Evolutionary conservation across 495 filamentous ascomycete species (phyloP).

Genomic region (Daldinia childiae): DNA sequence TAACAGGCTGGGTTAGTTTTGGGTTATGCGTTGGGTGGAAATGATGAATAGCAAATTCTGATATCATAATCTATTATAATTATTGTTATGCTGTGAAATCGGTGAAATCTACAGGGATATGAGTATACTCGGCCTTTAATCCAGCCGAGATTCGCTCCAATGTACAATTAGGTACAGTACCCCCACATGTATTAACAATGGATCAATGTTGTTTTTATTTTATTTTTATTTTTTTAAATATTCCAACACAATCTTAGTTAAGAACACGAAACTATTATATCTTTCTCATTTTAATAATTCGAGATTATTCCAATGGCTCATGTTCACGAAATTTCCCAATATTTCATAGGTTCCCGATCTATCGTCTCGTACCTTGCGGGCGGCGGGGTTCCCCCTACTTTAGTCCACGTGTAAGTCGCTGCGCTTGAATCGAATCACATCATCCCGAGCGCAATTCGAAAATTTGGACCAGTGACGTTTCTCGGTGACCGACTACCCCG

Average conservation of each 20-base stretch:
- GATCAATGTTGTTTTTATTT: background rate
- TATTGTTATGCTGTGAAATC: background rate
- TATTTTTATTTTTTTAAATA: too few relatives aligned
- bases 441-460: slow-evolving; percentile 13
- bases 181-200: background rate
- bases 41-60: background rate
- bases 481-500: slow-evolving; percentile 35
- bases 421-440: slow-evolving; percentile 26
- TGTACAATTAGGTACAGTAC: too few relatives aligned
- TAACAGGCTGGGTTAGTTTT: background rate
- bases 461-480: slow-evolving; percentile 26
- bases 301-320: background rate
- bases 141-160: slow-evolving; percentile 28
- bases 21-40: background rate
- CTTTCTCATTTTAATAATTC: background rate
- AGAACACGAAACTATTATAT: too few relatives aligned
- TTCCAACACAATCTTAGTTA: too few relatives aligned
- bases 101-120: background rate
- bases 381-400: background rate
- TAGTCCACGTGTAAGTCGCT: slow-evolving; percentile 2
- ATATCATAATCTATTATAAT: background rate
- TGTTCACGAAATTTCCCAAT: background rate
- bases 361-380: slow-evolving; percentile 4
- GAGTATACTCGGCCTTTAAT: slow-evolving; percentile 31
- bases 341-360: background rate